A percentile compares a stretch with the other conserved stretches of the same genome.
These are phyloP conservation scores for Wickerhamiella lipophila DNA, from an alignment of 805 yeast genomes.

Conservation along the genomic window DNA sequence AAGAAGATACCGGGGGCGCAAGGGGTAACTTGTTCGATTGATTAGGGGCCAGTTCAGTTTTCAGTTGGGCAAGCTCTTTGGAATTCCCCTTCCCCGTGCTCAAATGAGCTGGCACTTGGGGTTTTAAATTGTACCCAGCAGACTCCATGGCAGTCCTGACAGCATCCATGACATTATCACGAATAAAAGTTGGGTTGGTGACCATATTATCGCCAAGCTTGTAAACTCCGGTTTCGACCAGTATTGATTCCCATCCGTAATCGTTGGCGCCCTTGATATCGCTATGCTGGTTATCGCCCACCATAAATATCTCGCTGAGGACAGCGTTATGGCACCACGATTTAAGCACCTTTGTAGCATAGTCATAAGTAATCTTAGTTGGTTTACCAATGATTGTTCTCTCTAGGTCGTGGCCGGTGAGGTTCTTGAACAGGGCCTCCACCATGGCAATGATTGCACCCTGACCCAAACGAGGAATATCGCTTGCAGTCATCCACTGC, in stretches of 20 bases:
- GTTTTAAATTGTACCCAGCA: neutral
- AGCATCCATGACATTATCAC: conserved; percentile 41
- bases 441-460: conserved; percentile 85
- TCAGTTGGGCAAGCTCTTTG: neutral
- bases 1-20: too few relatives aligned
- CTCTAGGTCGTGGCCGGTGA: conserved; percentile 67
- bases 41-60: too few relatives aligned
- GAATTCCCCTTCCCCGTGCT: neutral
- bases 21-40: too few relatives aligned
- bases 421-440: conserved; percentile 72
- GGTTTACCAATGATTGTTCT: conserved; percentile 85
- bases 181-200: conserved; percentile 39
- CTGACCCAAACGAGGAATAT: conserved; percentile 78
- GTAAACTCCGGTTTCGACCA: conserved; percentile 83
- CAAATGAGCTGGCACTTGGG: neutral
- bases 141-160: conserved; percentile 28
- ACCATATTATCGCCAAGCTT: conserved; percentile 35
- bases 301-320: conserved; percentile 66
- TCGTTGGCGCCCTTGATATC: conserved; percentile 83
- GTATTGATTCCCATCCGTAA: conserved; percentile 78
- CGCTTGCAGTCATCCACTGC: conserved; percentile 85
- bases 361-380: conserved; percentile 72
- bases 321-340: conserved; percentile 37
- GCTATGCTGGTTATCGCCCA: conserved; percentile 91
- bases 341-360: conserved; percentile 63